Conservation (phyloP, 2,329 filamentous ascomycete species). For the Thielaviopsis musarum region DNA sequence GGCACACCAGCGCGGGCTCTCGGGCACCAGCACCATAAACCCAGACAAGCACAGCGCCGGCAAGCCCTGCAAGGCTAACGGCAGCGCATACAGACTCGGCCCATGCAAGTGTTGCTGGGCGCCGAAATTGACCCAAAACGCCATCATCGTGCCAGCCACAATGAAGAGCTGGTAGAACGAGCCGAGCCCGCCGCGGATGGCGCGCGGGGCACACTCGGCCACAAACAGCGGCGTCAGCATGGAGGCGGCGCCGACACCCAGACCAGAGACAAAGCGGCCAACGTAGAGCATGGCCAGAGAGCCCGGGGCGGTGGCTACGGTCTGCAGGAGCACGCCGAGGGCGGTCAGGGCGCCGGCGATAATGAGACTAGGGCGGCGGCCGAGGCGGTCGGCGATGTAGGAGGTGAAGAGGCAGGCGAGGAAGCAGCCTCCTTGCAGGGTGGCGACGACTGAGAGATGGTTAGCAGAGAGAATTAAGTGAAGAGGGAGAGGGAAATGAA, state of each 20-base stretch:
- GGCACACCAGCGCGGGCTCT: conserved; percentile 49
- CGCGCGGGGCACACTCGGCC: conserved; percentile 32
- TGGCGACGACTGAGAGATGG: conserved; percentile 36
- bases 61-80: conserved; percentile 46
- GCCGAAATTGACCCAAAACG: conserved; percentile 36
- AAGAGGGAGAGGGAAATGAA: background rate
- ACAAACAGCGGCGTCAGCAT: conserved; percentile 28
- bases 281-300: conserved; percentile 47
- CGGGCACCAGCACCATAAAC: conserved; percentile 43
- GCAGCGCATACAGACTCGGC: conserved; percentile 39
- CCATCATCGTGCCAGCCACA: conserved; percentile 26
- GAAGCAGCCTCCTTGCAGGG: conserved; percentile 52
- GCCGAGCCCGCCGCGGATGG: conserved; percentile 33
- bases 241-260: conserved; percentile 34
- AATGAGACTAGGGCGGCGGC: conserved; percentile 38
- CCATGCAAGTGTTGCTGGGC: conserved; percentile 29
- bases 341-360: conserved; percentile 38
- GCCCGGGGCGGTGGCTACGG: conserved; percentile 34
- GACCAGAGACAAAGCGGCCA: conserved; percentile 37
- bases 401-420: conserved; percentile 41
- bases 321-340: conserved; percentile 47
- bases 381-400: conserved; percentile 36
- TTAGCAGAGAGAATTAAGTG: too few relatives aligned
- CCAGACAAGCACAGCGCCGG: conserved; percentile 42
- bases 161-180: conserved; percentile 35